Base-by-base conservation (phyloP, 2,329 filamentous ascomycete genomes). In the Colletotrichum godetiae region DNA sequence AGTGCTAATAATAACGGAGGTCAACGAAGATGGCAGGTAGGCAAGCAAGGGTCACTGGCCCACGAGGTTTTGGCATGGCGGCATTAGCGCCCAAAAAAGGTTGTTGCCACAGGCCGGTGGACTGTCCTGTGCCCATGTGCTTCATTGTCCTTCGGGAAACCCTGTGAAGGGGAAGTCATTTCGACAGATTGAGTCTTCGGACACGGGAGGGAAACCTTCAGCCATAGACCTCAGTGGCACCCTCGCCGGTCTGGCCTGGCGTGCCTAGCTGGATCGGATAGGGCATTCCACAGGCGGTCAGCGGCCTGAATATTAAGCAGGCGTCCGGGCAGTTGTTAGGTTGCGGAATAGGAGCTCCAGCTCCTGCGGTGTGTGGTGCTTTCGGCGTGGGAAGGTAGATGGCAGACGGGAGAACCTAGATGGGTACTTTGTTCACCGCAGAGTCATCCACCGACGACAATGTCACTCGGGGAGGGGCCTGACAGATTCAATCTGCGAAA, bases 81-180 rank as follows among this genome's bases (percentile, higher is more conserved):
- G 55, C 55, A 67, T 67, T 67, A 56, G 68, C 68, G 68, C 64
- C 46, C 49, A 65, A 57, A 29, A 63, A 57, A 57, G 24, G 31
- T 33, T n/a, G 42, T 64, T 64, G 49, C 61, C 22, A 64, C 31
- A 33, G 61, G 22, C 15, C 46, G 42, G 19, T 49, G 42, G 19
- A 49, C 42, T 49, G 11, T 8, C 11, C 7, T 35, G 19, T 49
- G 42, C 42, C 42, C 19, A 22, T 49, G 42, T 49, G 42, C 42
- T 22, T 49, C 42, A 49, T 49, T 49, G 42, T 49, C 42, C 42
- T 22, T 49, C 19, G 7, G 19, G 42, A 10, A 49, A 22, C 42
- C 8, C 42, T 49, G 42, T 22, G 42, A 49, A 49, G 42, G 42
- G 42, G 42, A 49, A 22, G 19, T 49, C 42, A 49, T 49, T 49